Conservation (phyloP, 352 stramenopile species). For the Aphanomyces cochlioides region DNA sequence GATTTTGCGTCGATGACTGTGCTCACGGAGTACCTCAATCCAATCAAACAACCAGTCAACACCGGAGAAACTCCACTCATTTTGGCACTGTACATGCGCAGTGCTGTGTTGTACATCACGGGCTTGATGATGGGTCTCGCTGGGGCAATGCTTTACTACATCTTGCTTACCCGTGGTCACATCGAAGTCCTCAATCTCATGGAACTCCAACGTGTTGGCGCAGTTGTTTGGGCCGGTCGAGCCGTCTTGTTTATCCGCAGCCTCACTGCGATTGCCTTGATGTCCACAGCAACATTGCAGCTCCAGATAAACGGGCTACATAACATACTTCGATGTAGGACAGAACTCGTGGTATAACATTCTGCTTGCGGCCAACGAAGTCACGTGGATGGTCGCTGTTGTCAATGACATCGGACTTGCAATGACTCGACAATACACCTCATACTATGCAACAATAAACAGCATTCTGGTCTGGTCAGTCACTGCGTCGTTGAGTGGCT, state of each 20-base stretch:
- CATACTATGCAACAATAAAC: conserved; percentile 10
- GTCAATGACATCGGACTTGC: conserved; percentile 15
- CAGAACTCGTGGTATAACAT: conserved; percentile 1
- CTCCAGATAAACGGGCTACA: background rate
- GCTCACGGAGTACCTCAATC: background rate
- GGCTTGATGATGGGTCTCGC: conserved; percentile 5
- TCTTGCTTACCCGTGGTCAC: conserved; percentile 16
- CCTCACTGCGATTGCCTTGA: conserved; percentile 14
- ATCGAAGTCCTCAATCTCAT: conserved; percentile 20
- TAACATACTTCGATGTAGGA: background rate
- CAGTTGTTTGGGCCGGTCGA: conserved; percentile 26
- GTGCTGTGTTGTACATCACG: conserved; percentile 13
- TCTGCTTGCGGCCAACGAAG: conserved; percentile 23
- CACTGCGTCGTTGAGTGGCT: background rate
- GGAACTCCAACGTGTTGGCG: conserved; percentile 22
- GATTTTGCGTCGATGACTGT: conserved; percentile 6
- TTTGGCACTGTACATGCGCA: background rate
- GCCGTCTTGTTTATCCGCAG: conserved; percentile 23
- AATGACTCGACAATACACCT: conserved; percentile 14
- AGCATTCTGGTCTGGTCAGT: conserved; percentile 11
- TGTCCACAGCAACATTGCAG: conserved; percentile 21
- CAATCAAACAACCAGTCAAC: background rate
- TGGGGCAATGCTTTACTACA: conserved; percentile 19
- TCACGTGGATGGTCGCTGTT: conserved; percentile 25
- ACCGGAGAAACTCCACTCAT: background rate